Evolutionary conservation across 805 yeast species (phyloP), one percentile per base, ranked within the genome.

Genomic region (Kodamaea neixiangensis): DNA sequence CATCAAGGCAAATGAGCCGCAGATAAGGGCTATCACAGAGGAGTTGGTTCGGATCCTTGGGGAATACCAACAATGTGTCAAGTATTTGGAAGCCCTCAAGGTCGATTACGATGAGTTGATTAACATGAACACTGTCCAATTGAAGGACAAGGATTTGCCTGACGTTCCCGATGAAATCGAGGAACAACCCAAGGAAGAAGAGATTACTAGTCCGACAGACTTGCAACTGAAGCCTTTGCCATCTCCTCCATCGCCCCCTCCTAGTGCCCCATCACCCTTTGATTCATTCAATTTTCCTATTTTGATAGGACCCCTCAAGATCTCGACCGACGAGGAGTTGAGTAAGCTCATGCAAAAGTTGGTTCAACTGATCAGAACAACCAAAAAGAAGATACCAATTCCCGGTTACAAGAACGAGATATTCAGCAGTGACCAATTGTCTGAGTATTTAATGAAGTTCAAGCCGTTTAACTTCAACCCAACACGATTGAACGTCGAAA

Each of bases 391-490:
- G 46, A 65, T 75, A 17, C 71, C 73, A 0, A 53, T 75, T 15
- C 77, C 78, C 1, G 77, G 78, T 1, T 70, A 68, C 50, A 65
- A 63, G 43, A 67, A 66, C 46, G 75, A 73, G 37, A 66, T 69
- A 6, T 74, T 75, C 57, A 65, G 68, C 44, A 71, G 77, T 51
- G 75, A 73, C 31, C 67, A 66, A 21, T 51, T 75, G 10, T 69
- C 75, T 54, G 65, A 64, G 7, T 62, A 55, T 44, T 35, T 71
- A 19, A 50, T 35, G 9, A 58, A 57, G 37, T 47, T 54, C 35
- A 59, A 72, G 38, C 69, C 73, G 1, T 60, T 57, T 46, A 69
- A 68, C 1, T 58, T 74, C 44, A 65, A 65, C 19, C 76, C 77
- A 2, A 63, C 74, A 1, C 55, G 76, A 45, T 54, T 61, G 14